Evolutionary conservation across 257 asterid species (phyloP).

Genomic region (Solanum appendiculatum): DNA sequence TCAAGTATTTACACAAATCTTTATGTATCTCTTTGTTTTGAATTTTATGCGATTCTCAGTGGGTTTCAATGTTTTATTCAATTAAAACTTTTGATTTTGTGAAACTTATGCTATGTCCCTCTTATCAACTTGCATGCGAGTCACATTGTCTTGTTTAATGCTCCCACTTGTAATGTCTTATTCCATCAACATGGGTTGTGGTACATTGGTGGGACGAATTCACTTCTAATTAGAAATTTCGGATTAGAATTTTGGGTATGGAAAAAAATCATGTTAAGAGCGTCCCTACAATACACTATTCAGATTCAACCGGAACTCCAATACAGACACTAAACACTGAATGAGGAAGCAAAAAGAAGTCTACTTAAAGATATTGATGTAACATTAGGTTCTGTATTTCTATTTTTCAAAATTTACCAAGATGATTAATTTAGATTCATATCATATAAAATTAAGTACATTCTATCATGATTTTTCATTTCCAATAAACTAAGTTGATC

Average conservation of each 20-base stretch:
- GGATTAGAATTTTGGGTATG: too few relatives aligned
- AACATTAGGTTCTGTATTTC: not conserved
- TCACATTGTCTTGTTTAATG: not conserved
- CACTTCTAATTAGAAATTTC: too few relatives aligned
- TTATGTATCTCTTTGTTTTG: not conserved
- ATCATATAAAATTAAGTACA: too few relatives aligned
- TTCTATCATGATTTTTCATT: not conserved
- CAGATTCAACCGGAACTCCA: too few relatives aligned
- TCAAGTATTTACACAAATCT: not conserved
- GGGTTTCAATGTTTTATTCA: not conserved
- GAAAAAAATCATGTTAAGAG: not conserved
- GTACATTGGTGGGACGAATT: not conserved
- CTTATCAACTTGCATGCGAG: not conserved
- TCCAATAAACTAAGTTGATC: not conserved
- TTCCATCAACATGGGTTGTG: not conserved
- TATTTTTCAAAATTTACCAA: not conserved
- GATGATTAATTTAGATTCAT: not conserved
- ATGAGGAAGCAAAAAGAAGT: not conserved
- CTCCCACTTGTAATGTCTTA: not conserved
- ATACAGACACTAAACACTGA: too few relatives aligned
- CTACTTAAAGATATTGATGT: not conserved
- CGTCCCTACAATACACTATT: rapidly evolving
- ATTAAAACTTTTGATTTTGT: not conserved
- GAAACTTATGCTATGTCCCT: not conserved
- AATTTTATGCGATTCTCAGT: not conserved